These are phyloP conservation scores for Epichloe sp. DNA, from an alignment of 2,329 filamentous ascomycete genomes.

Conservation along the genomic window DNA sequence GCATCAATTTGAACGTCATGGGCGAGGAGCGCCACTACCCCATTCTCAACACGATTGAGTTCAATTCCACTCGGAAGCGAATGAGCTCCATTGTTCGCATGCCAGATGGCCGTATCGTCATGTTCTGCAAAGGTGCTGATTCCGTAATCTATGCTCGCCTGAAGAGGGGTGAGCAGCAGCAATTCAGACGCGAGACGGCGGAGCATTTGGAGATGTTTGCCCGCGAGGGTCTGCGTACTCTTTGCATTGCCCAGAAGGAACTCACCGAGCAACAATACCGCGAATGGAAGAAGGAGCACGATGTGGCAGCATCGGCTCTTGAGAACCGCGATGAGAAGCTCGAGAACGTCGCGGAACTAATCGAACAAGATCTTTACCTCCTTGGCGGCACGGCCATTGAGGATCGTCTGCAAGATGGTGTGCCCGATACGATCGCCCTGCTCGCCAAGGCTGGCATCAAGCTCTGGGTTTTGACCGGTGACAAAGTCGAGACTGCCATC, in stretches of 20 bases:
- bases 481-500: constrained; percentile 98
- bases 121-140: constrained; percentile 96
- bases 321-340: constrained; percentile 84
- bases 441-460: constrained; percentile 93
- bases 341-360: constrained; percentile 76
- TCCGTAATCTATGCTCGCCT: constrained; percentile 93
- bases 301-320: constrained; percentile 72
- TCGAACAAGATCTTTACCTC: constrained; percentile 79
- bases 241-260: constrained; percentile 81
- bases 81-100: constrained; percentile 97
- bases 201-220: constrained; percentile 97
- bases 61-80: constrained; percentile 90
- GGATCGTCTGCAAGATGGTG: constrained; percentile 90
- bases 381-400: constrained; percentile 94
- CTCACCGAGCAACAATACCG: constrained; percentile 73
- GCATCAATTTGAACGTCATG: constrained; percentile 74
- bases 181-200: constrained; percentile 71
- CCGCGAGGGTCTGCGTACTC: constrained; percentile 81
- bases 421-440: constrained; percentile 87
- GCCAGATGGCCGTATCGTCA: constrained; percentile 76
- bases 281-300: constrained; percentile 75
- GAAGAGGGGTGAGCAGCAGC: constrained; percentile 69
- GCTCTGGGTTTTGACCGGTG: constrained; percentile 93
- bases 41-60: constrained; percentile 89
- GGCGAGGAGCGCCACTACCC: constrained; percentile 76